A percentile compares a stretch with the other conserved stretches of the same genome.
These are phyloP conservation scores for Pythium chondricola DNA, from an alignment of 352 stramenopile genomes.

Conservation along the genomic window DNA sequence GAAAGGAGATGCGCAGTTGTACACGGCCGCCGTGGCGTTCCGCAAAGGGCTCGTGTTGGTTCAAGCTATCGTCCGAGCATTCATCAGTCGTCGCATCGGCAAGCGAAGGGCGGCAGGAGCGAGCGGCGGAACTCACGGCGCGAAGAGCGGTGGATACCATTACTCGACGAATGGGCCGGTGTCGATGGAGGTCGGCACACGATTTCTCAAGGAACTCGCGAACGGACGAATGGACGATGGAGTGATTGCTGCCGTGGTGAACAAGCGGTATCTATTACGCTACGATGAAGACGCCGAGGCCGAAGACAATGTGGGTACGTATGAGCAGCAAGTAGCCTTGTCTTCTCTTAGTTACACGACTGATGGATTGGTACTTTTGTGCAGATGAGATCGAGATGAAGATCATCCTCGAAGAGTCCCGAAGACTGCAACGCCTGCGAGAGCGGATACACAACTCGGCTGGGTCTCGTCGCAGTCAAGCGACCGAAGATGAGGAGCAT, in stretches of 20 bases:
- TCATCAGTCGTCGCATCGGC: conserved; percentile 38
- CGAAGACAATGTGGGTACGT: conserved; percentile 70
- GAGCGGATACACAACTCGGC: conserved; percentile 22
- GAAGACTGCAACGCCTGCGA: conserved; percentile 34
- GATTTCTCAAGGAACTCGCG: conserved; percentile 67
- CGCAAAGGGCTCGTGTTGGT: conserved; percentile 58
- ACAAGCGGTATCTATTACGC: conserved; percentile 41
- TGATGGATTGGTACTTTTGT: conserved; percentile 8
- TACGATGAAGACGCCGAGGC: conserved; percentile 58
- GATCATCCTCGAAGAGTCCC: conserved; percentile 64
- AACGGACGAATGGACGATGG: conserved; percentile 66
- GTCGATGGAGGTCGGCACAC: conserved; percentile 44
- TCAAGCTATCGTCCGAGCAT: conserved; percentile 62
- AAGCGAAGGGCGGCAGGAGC: conserved; percentile 24
- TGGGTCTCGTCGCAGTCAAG: neutral
- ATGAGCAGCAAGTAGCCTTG: too few relatives aligned
- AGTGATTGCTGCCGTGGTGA: conserved; percentile 36
- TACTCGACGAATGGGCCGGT: conserved; percentile 10
- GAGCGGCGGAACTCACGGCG: neutral
- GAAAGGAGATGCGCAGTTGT: conserved; percentile 65
- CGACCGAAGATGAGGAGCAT: conserved; percentile 37
- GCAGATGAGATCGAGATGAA: conserved; percentile 79
- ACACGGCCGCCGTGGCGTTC: conserved; percentile 70
- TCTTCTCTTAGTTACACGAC: conserved; percentile 2
- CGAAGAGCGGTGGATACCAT: neutral